phyloP scores from a whole-genome alignment of 2,329 filamentous ascomycete species.

The Capronia americana region DNA sequence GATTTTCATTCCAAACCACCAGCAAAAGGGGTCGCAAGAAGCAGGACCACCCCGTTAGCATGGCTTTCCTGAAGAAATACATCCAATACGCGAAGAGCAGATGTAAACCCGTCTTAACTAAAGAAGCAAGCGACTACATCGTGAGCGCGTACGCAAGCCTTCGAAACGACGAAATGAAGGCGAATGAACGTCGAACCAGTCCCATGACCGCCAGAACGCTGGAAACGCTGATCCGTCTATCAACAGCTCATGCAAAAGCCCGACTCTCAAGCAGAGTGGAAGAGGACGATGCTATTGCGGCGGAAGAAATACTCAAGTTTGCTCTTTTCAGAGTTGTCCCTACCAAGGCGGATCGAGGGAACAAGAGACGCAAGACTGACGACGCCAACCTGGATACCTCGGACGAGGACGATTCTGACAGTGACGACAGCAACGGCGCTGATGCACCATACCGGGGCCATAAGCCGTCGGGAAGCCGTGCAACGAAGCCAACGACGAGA shows the following conservation, averaged over 20 bases:
- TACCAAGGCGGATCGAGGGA: constrained; percentile 68
- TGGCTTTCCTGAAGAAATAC: constrained; percentile 99
- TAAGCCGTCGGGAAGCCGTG: constrained; percentile 41
- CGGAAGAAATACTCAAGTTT: constrained; percentile 88
- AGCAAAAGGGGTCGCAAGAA: constrained; percentile 67
- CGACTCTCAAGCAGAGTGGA: constrained; percentile 87
- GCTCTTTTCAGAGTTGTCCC: constrained; percentile 97
- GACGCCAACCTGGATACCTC: constrained; percentile 69
- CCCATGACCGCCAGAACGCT: constrained; percentile 97
- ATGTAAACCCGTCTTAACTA: constrained; percentile 87
- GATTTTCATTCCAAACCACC: constrained; percentile 62
- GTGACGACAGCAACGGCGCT: constrained; percentile 45
- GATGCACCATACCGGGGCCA: constrained; percentile 38
- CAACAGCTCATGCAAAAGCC: constrained; percentile 93
- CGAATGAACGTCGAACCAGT: constrained; percentile 89
- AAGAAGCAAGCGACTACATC: constrained; percentile 90
- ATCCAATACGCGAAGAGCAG: constrained; percentile 96
- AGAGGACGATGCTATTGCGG: constrained; percentile 83
- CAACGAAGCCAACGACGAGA: constrained; percentile 36
- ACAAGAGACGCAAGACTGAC: constrained; percentile 81
- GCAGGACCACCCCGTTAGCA: constrained; percentile 75
- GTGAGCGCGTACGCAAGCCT: constrained; percentile 88
- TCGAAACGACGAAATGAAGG: constrained; percentile 93
- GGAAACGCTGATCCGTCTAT: constrained; percentile 96
- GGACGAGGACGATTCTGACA: constrained; percentile 61